phyloP scores from a whole-genome alignment of 2,329 filamentous ascomycete species.

The Colletotrichum tofieldiae region DNA sequence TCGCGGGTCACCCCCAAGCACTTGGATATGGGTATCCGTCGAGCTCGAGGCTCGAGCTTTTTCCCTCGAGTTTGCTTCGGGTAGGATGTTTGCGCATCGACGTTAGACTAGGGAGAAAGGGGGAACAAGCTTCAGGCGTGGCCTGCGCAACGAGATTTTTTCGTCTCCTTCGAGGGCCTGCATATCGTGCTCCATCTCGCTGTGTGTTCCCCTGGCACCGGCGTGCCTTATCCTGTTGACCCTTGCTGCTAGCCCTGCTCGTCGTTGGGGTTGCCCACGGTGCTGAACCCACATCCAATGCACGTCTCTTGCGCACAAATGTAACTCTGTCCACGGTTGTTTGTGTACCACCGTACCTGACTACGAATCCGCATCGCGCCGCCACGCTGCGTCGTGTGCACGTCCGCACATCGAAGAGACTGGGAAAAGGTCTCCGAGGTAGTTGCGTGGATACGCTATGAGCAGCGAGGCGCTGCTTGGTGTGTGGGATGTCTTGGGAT shows the following conservation, averaged over 20 bases:
- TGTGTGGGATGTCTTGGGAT: not conserved
- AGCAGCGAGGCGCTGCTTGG: conserved; percentile 7
- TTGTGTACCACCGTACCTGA: conserved; percentile 7
- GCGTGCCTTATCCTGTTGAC: conserved; percentile 30
- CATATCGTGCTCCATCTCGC: conserved; percentile 38
- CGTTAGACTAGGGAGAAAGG: conserved; percentile 40
- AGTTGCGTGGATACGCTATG: conserved; percentile 2
- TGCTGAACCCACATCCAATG: conserved; percentile 10
- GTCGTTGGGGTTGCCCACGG: conserved; percentile 22
- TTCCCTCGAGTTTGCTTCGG: conserved; percentile 22
- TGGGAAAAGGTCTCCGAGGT: not conserved
- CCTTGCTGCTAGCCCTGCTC: conserved; percentile 37
- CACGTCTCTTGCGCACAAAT: conserved; percentile 1
- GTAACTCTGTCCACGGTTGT: conserved; percentile 6
- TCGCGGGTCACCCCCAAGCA: conserved; percentile 15
- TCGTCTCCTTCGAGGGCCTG: conserved; percentile 28
- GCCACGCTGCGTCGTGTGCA: not conserved
- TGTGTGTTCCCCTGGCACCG: conserved; percentile 41
- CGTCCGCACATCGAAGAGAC: not conserved
- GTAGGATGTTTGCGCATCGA: conserved; percentile 42
- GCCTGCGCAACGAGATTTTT: conserved; percentile 39
- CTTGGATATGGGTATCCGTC: conserved; percentile 10
- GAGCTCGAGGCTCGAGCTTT: conserved; percentile 31
- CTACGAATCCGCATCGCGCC: conserved; percentile 4
- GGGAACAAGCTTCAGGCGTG: conserved; percentile 43